These are phyloP conservation scores for Fonsecaea multimorphosa DNA, from an alignment of 2,329 filamentous ascomycete genomes.

Conservation along the genomic window DNA sequence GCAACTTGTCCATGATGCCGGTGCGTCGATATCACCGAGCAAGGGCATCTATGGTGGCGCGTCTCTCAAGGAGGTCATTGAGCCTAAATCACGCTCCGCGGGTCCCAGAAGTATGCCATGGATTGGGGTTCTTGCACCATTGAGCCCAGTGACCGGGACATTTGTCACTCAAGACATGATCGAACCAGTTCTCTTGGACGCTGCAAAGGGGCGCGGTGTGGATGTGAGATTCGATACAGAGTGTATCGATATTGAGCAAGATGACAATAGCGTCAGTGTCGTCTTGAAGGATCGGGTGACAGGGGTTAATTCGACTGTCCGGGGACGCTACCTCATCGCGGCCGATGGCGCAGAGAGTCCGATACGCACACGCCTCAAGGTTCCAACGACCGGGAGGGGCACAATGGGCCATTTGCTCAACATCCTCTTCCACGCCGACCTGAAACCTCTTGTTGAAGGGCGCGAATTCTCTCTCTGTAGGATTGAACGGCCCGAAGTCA, in stretches of 20 bases:
- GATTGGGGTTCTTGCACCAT: conserved; percentile 28
- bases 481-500: conserved; percentile 40
- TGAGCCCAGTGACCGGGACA: conserved; percentile 39
- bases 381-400: conserved; percentile 41
- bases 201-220: conserved; percentile 44
- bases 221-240: conserved; percentile 47
- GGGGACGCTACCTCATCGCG: conserved; percentile 43
- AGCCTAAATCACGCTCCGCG: not conserved
- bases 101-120: conserved; percentile 8
- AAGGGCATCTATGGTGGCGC: conserved; percentile 8
- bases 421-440: conserved; percentile 2
- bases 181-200: conserved; percentile 48
- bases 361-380: not conserved
- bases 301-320: conserved; percentile 28
- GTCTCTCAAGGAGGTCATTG: conserved; percentile 9
- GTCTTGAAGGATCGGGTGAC: conserved; percentile 35
- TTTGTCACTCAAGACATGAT: conserved; percentile 50
- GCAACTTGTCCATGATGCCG: conserved; percentile 6
- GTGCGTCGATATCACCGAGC: not conserved
- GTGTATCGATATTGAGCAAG: conserved; percentile 40
- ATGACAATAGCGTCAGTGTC: conserved; percentile 40
- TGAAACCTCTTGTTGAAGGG: conserved; percentile 36
- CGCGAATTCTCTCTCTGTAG: conserved; percentile 46
- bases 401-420: conserved; percentile 39
- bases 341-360: conserved; percentile 46